Evolutionary conservation across 768 basidiomycete species (phyloP).

Genomic region (Chalciporus sphaerocephalus): DNA sequence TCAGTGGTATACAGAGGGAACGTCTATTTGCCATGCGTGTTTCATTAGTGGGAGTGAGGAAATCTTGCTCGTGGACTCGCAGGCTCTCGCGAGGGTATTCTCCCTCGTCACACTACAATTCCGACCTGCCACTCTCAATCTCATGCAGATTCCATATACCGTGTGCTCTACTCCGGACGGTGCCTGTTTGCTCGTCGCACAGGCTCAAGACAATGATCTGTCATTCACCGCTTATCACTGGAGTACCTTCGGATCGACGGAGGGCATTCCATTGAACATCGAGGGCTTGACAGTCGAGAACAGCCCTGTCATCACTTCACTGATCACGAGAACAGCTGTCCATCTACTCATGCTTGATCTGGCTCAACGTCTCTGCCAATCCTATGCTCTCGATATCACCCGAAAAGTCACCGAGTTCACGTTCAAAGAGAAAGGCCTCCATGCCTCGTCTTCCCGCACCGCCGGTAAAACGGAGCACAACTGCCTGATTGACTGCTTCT

Average conservation of each 20-base stretch:
- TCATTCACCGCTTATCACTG: slow-evolving; percentile 44
- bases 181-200: slow-evolving; percentile 39
- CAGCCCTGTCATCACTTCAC: slow-evolving; percentile 38
- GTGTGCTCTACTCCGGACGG: slow-evolving; percentile 47
- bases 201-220: slow-evolving; percentile 12
- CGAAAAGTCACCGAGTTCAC: slow-evolving; percentile 49
- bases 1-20: slow-evolving; percentile 38
- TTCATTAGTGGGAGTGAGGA: slow-evolving; percentile 42
- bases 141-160: slow-evolving; percentile 28
- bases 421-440: slow-evolving; percentile 41
- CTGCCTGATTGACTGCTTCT: slow-evolving; percentile 45
- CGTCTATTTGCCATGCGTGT: slow-evolving; percentile 30
- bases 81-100: slow-evolving; percentile 39
- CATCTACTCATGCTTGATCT: slow-evolving; percentile 41
- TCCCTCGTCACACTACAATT: slow-evolving; percentile 48
- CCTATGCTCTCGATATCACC: slow-evolving; percentile 46
- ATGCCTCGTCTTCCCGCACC: neutral
- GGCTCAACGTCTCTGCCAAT: slow-evolving; percentile 29
- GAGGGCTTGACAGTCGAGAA: slow-evolving; percentile 20
- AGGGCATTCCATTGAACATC: slow-evolving; percentile 36
- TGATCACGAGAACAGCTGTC: slow-evolving; percentile 36
- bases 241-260: slow-evolving; percentile 46
- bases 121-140: slow-evolving; percentile 39
- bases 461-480: slow-evolving; percentile 34
- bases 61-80: slow-evolving; percentile 40